Conservation (phyloP, 495 filamentous ascomycete species). For the Penicillium samsonianum region DNA sequence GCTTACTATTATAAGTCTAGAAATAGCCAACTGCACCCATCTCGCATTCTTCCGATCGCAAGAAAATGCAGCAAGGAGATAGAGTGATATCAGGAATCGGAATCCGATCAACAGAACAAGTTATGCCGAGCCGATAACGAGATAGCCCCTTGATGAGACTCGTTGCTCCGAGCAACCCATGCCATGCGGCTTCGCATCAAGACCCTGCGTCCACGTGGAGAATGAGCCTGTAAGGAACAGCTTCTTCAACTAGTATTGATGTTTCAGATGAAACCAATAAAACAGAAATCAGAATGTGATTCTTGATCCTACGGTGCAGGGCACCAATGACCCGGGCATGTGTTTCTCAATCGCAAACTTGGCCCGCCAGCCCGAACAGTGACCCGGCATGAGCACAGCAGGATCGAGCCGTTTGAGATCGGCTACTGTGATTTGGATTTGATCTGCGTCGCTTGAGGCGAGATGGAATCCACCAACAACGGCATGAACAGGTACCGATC, state of each 20-base stretch:
- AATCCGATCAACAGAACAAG: slow-evolving; percentile 9
- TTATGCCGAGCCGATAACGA: slow-evolving; percentile 19
- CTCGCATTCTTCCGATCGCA: slow-evolving; percentile 18
- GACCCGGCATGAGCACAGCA: slow-evolving; percentile 57
- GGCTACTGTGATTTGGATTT: slow-evolving; percentile 48
- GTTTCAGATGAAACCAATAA: slow-evolving; percentile 2
- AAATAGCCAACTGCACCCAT: background rate
- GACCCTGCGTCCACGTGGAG: slow-evolving; percentile 25
- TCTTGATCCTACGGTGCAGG: slow-evolving; percentile 56
- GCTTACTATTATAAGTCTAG: background rate
- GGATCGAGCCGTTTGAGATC: slow-evolving; percentile 56
- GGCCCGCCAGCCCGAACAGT: slow-evolving; percentile 63
- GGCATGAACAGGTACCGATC: slow-evolving; percentile 51
- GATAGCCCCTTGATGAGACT: slow-evolving; percentile 15
- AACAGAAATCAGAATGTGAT: slow-evolving; percentile 44
- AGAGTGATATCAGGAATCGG: slow-evolving; percentile 14
- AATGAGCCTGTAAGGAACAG: slow-evolving; percentile 17
- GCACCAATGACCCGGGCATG: slow-evolving; percentile 57
- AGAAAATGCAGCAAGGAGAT: slow-evolving; percentile 27
- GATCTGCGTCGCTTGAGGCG: slow-evolving; percentile 46
- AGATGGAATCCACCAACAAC: slow-evolving; percentile 64
- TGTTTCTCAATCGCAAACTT: slow-evolving; percentile 61
- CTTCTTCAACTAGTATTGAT: background rate
- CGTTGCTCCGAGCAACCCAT: slow-evolving; percentile 21
- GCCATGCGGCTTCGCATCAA: slow-evolving; percentile 12